Base-by-base conservation (phyloP, 768 basidiomycete species). In the Tulasnella calospora region DNA sequence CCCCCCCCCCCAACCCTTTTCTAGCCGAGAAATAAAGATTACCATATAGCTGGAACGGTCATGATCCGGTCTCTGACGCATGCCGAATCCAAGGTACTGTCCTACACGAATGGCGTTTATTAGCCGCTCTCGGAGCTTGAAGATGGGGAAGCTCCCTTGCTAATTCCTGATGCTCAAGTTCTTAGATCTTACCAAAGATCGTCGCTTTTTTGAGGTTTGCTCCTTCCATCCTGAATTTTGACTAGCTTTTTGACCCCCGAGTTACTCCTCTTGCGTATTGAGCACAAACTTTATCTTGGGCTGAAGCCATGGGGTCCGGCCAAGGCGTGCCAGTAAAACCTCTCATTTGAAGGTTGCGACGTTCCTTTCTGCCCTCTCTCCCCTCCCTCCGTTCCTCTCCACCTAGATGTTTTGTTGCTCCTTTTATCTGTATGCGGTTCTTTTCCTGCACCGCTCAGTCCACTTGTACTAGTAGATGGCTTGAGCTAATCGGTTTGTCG, bases 261-360 rank as follows among this genome's bases (percentile, higher is more conserved):
- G 95, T 83, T 81, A 92, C 89, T 23, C 93, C 92, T 73, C 95
- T 88, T 81, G 97, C 84, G 84, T 99, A 98, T 81, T 97, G 94
- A 3, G 98, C 98, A 82, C 99, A 99, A 71, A 94, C 85, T 81
- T 89, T 92, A 61, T 99, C 98, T 0, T 88, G 83, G 3, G 92
- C 91, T 81, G 92, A 92, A 17, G 96, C 92, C 96, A 99, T 98
- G 23, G 98, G 98, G 84, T 99, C 98, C 30, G 98, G 86, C 98
- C 98, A 99, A 5, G 98, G 96, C 69, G 94, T 92, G 81, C 89
- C n/a, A n/a, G n/a, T n/a, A n/a, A n/a, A n/a, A n/a, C n/a, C 44
- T 15, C 44, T 46, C 44, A 12, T 12, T 19, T 46, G 44, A 46
- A 46, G 44, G 44, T 46, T 46, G 6, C 44, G 44, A 46, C 44